Evolutionary conservation across 208 protist genomes (phyloP), one percentile per base, ranked within the genome.

Genomic region (Phytomonas sp.): DNA sequence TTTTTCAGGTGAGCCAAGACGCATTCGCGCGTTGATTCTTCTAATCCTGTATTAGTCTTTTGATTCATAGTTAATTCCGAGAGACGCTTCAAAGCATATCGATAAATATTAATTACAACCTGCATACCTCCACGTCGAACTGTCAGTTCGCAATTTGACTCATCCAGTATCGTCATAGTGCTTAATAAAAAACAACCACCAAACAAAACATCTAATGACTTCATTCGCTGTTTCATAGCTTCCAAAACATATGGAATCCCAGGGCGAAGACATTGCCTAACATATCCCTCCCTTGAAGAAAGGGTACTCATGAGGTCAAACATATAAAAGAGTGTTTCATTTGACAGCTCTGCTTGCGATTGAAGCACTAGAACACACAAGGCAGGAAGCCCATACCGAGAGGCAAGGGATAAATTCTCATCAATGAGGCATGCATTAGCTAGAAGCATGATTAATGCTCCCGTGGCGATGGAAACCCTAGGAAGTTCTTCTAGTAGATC

Each of bases 261-360:
- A 4, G 87, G 87, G 2, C 84, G 79, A 52, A 92, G 69, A 36
- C 71, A 69, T 36, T 65, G 60, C 31, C 86, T 79, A 40, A 78
- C 80, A 26, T 62, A 56, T 12, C 76, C 82, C 69, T 82, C 81
- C 63, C 62, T 78, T 33, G 85, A 81, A 31, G 81, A 66, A 45
- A 95, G 68, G 14, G 90, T 95, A 69, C 82, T 85, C 34, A 88
- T 79, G 6, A 93, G 66, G 64, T 92, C 90, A 64, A 92, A 90
- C 19, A 88, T 69, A 73, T 77, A 78, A 72, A 83, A 89, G 49
- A 95, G 72, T 31, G 81, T 89, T 33, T 83, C 79, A 4, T 69
- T 49, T 11, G 78, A 70, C 23, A 95, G 69, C 31, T 70, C 60
- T 7, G 56, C 65, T 67, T 83, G 73, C 16, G 77, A 69, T 59